These are phyloP conservation scores for Trichoderma asperellum DNA, from an alignment of 2,329 filamentous ascomycete species.

Conservation along the genomic window DNA sequence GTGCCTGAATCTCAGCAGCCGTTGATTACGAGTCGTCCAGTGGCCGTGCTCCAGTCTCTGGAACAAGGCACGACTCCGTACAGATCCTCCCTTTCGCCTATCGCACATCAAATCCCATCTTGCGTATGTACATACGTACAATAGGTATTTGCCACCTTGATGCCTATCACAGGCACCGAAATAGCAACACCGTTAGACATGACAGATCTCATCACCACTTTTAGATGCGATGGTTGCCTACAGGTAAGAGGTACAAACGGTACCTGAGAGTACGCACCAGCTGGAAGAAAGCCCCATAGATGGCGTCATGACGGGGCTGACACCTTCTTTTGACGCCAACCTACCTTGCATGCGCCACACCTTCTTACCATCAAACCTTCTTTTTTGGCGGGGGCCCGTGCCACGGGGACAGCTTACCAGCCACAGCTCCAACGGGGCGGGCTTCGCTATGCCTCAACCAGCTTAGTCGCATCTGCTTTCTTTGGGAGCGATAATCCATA, in stretches of 20 bases:
- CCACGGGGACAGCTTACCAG: slow-evolving; percentile 9
- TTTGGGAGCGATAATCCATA: not conserved
- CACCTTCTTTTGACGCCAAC: slow-evolving; percentile 1
- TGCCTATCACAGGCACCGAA: not conserved
- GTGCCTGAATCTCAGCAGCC: not conserved
- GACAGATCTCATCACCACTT: not conserved
- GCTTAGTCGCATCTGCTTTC: not conserved
- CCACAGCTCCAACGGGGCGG: not conserved
- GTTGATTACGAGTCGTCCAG: not conserved
- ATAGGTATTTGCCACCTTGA: not conserved
- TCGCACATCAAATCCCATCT: not conserved
- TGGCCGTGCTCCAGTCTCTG: not conserved
- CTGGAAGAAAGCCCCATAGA: not conserved
- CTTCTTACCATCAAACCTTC: not conserved
- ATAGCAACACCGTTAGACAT: not conserved
- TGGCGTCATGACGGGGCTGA: slow-evolving; percentile 19
- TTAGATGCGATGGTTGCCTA: not conserved
- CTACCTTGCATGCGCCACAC: slow-evolving; percentile 4
- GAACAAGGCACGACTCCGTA: not conserved
- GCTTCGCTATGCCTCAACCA: not conserved
- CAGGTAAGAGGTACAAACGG: not conserved
- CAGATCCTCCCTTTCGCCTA: not conserved
- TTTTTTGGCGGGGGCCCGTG: not conserved
- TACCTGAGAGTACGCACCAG: not conserved
- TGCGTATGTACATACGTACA: not conserved